Evolutionary conservation across 2,329 filamentous ascomycete species (phyloP).

Genomic region (Didymella exigua): DNA sequence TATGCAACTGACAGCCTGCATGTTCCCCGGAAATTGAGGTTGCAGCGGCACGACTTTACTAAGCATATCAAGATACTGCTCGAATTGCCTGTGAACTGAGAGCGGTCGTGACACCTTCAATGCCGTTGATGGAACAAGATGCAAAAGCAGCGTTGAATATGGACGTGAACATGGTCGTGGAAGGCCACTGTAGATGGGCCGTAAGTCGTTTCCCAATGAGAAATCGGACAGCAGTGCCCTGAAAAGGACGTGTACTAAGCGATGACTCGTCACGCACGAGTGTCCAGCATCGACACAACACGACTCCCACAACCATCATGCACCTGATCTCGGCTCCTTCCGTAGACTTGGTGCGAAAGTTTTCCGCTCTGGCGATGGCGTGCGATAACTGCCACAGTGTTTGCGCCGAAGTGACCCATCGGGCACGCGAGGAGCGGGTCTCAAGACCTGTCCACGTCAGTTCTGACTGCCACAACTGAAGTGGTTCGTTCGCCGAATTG

Average conservation of each 20-base stretch:
- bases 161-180: not conserved
- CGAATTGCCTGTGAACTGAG: not conserved
- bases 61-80: not conserved
- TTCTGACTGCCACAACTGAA: constrained; percentile 21
- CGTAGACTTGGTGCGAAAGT: constrained; percentile 5
- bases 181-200: not conserved
- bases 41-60: not conserved
- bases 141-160: not conserved
- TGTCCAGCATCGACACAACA: constrained; percentile 1
- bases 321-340: constrained; percentile 14
- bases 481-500: constrained; percentile 31
- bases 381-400: constrained; percentile 18
- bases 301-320: constrained; percentile 7
- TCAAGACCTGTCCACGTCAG: constrained; percentile 32
- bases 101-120: not conserved
- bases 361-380: constrained; percentile 6
- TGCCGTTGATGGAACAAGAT: not conserved
- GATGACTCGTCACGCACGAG: constrained; percentile 6
- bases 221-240: constrained; percentile 7
- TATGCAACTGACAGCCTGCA: not conserved
- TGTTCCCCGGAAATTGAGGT: not conserved
- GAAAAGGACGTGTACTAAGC: constrained; percentile 11
- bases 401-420: constrained; percentile 7
- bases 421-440: constrained; percentile 22
- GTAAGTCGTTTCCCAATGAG: constrained; percentile 9